Evolutionary conservation across 768 basidiomycete species (phyloP), one percentile per base, ranked within the genome.

Genomic region (Boletellus ananiceps): DNA sequence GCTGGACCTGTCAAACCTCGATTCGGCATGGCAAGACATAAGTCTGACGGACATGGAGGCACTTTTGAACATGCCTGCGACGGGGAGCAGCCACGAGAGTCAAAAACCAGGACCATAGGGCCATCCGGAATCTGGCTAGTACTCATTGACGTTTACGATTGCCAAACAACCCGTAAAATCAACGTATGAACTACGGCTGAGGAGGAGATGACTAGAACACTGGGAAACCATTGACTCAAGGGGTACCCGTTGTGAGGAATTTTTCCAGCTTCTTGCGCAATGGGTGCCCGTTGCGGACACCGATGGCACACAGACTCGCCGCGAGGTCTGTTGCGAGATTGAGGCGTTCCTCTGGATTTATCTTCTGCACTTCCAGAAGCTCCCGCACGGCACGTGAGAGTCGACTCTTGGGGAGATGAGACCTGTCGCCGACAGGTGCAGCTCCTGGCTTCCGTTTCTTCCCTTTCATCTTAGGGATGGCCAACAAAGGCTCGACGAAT

Each of bases 251-350:
- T 18, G 52, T 48, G 16, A 76, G 52, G 60, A 74, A 82, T 63
- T 80, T 87, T 49, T 83, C 82, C 50, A 88, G 57, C 58, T 74
- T 82, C 68, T 81, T 87, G 42, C 84, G 78, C 45, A 88, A 69
- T n/a, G 80, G 74, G 61, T 88, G 84, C 50, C 83, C 81, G 31
- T 72, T 64, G 23, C 77, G 80, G 35, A 88, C 69, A 16, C 86
- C 86, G 25, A 75, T 69, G 34, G 70, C 66, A 50, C 73, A 71
- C 56, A 88, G 65, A 23, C 73, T 68, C 9, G 66, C 71, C 7
- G 79, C 76, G 37, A 87, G 71, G 49, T 76, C 80, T 35, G 63
- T 65, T 29, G 76, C 79, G 33, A 85, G 59, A 49, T 62, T 61
- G 8, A 67, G 56, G 51, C 71, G 73, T 54, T 81, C 79, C 47